Base-by-base conservation (phyloP, 768 basidiomycete genomes). In the Tulasnella sp. region DNA sequence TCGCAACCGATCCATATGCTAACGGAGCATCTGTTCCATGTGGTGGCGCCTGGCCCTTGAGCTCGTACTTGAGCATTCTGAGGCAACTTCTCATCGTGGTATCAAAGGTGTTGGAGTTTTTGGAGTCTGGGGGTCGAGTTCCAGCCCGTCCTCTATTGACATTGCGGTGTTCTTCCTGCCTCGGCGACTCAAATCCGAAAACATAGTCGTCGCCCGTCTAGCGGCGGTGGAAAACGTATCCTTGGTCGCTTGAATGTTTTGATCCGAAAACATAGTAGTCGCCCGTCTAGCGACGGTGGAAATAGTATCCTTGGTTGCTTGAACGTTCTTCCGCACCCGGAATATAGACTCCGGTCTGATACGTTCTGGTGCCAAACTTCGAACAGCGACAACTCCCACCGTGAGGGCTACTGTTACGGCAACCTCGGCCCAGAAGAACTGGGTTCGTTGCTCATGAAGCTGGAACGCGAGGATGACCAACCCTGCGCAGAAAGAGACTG, bases 391-490 rank as follows among this genome's bases (percentile, higher is more conserved):
- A 34, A 76, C 24, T 31, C 54, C 54, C 2, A n/a, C 76, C n/a
- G 54, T 20, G 20, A 76, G 76, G 42, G 48, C n/a, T 4, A 54
- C 1, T 22, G 76, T n/a, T 20, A 50, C 28, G 11, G 34, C 46
- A 18, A 58, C 76, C 76, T 76, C 76, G 41, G 34, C 31, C 20
- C 22, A 76, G 54, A 76, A 46, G 46, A 76, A 50, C 20, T 50
- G n/a, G 20, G 76, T 41, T 37, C 22, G n/a, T 22, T 24, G 20
- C 14, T 76, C 42, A 34, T 76, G 76, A 3, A 76, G 48, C 34
- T 76, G 46, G 28, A 34, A 76, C n/a, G 46, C 46, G 28, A 76
- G 54, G 48, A 46, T 50, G 18, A 58, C 46, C 34, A 76, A 50
- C 18, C 76, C 76, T 3, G 20, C 34, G 28, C 76, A 50, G 46